Base-by-base conservation (phyloP, 2,329 filamentous ascomycete genomes). In the Fonsecaea multimorphosa region DNA sequence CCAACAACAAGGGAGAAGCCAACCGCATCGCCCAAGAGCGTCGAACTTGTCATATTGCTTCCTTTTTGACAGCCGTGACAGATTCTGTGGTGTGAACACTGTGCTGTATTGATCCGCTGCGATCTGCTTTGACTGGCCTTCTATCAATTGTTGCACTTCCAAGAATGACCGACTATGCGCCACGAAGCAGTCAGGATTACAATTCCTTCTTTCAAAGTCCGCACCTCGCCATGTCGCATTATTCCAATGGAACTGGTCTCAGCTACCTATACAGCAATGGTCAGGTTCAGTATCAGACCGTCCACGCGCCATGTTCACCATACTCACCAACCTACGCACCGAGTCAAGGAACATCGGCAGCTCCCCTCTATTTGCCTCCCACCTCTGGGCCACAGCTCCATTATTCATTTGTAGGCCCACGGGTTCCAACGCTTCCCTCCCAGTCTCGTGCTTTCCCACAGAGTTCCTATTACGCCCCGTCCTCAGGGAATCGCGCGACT, bases 111-210 rank as follows among this genome's bases (percentile, higher is more conserved):
- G 36, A 64, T 40, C 64, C 64, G 64, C 57, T 46, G 36, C 57
- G 40, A 63, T 56, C 36, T 34, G 51, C 52, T 65, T 65, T 69
- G 64, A 69, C 67, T 61, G 62, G 55, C 56, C 12, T 61, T 64
- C 44, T 53, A 59, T 63, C 55, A 64, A 49, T 58, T 64, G 63
- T 58, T 67, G 62, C 62, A 64, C 59, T 60, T 66, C 44, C 46
- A 67, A 69, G 63, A 70, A 80, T 80, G 78, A 78, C 75, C 71
- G 76, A 74, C 53, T 79, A 78, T 73, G 73, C 75, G 65, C 76
- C 76, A 70, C 77, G 77, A 69, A 71, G 69, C 67, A 75, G 73
- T 68, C 76, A 79, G 59, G 76, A 76, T 27, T 76, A 75, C 65
- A 69, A 71, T 65, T 59, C 57, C 51, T 65, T 70, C 54, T 70